Base-by-base conservation (phyloP, 1,284 basidiomycete genomes). In the Ustilago lituana region DNA sequence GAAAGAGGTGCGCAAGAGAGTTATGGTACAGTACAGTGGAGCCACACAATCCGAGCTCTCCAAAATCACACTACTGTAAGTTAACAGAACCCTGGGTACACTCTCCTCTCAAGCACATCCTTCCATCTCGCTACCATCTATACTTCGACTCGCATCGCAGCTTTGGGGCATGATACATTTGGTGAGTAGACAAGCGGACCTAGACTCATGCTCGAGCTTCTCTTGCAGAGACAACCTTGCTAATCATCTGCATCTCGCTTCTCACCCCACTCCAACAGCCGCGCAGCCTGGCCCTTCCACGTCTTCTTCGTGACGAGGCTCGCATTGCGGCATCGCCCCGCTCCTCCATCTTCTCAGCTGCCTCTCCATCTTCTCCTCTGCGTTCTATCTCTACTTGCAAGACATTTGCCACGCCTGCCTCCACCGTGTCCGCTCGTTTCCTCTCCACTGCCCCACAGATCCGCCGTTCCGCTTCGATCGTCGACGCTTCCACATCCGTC, bases 121-220 rank as follows among this genome's bases (percentile, higher is more conserved):
- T 27, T n/a, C 20, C 22, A 31, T 36, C 32, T 40, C 26, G 32
- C 36, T 23, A 44, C 29, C 26, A 36, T 51, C 37, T 19, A 8
- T 5, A 17, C n/a, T 17, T 20, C 17, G 2, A n/a, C 10, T 32
- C 44, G 29, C 29, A 47, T 38, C 29, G 59, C 35, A 50, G 47
- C 59, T 62, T 53, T 55, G 52, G 59, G 59, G 59, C 59, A 62
- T 62, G 59, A 50, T 62, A 49, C 59, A 51, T 27, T 27, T 62
- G 49, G 39, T 41, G 27, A 12, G 39, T 41, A 12, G 7, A 29
- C n/a, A 29, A 12, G 27, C 12, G 12, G 27, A 6, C n/a, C 24
- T 4, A 27, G 39, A 17, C 22, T n/a, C 23, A 41, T 17, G 20
- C 27, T 40, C 12, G 29, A 27, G 29, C 4, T 40, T 20, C 14